phyloP scores from a whole-genome alignment of 495 filamentous ascomycete genomes.

The Penicillium tannophilum region DNA sequence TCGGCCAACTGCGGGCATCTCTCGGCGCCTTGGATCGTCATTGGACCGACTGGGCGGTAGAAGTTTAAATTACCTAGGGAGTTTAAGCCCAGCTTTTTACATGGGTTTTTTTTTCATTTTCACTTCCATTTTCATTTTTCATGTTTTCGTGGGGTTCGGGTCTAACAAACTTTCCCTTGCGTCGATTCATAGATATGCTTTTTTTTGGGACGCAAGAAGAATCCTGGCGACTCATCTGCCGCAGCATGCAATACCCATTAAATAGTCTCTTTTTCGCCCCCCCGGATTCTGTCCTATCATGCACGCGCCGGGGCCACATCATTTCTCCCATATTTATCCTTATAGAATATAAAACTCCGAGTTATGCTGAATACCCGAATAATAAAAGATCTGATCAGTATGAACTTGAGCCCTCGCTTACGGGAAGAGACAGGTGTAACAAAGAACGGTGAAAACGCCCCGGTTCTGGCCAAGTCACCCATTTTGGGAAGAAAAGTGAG shows the following conservation, averaged over 20 bases:
- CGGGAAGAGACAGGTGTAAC: neutral
- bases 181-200: neutral
- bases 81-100: neutral
- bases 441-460: neutral
- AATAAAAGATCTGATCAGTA: no score
- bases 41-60: constrained; percentile 31
- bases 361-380: neutral
- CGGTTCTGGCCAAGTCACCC: neutral
- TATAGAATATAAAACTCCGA: neutral
- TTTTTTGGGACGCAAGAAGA: neutral
- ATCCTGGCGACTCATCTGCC: constrained; percentile 3
- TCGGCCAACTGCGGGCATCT: constrained; percentile 25
- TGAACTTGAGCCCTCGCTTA: neutral
- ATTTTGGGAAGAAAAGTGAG: neutral
- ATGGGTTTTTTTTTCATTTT: neutral
- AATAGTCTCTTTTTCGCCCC: constrained; percentile 7
- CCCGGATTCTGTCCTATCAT: neutral
- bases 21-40: constrained; percentile 28
- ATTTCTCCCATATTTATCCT: neutral
- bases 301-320: neutral
- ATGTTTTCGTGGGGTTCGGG: neutral
- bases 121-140: neutral
- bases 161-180: constrained; percentile 5
- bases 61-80: constrained; percentile 31
- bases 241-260: neutral